Evolutionary conservation across 2,329 filamentous ascomycete species (phyloP).

Genomic region (Pseudogymnoascus sp.): DNA sequence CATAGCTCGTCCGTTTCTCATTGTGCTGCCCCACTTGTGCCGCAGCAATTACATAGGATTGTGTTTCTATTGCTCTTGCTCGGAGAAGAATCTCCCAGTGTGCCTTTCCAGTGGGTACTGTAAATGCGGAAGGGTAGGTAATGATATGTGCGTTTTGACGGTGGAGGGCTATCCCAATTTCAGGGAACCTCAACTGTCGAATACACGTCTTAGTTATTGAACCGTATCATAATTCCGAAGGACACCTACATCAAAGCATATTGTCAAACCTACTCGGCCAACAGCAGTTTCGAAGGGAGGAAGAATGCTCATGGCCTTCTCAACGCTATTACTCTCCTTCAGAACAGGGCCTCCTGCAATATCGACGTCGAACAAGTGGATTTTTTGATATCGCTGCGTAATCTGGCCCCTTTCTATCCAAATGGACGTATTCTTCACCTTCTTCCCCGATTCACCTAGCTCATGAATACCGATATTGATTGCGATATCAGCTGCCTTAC

Average conservation of each 20-base stretch:
- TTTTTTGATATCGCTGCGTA: constrained; percentile 68
- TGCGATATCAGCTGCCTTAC: constrained; percentile 54
- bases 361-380: constrained; percentile 78
- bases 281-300: constrained; percentile 66
- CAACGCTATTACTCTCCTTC: constrained; percentile 59
- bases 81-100: constrained; percentile 80
- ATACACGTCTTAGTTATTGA: neutral
- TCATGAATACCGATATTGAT: constrained; percentile 89
- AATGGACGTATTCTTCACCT: constrained; percentile 57
- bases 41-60: constrained; percentile 79
- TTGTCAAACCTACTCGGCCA: constrained; percentile 69
- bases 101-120: constrained; percentile 71
- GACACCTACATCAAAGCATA: constrained; percentile 73
- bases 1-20: constrained; percentile 72
- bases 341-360: constrained; percentile 50
- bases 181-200: constrained; percentile 63
- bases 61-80: constrained; percentile 79
- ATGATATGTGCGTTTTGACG: constrained; percentile 65
- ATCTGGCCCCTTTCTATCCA: constrained; percentile 60
- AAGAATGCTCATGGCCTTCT: constrained; percentile 57
- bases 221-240: neutral
- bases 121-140: constrained; percentile 86
- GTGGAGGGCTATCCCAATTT: constrained; percentile 61
- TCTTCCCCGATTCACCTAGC: constrained; percentile 41
- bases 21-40: constrained; percentile 74